phyloP scores from a whole-genome alignment of 2,329 filamentous ascomycete species.

The Penicillium sumatraense region DNA sequence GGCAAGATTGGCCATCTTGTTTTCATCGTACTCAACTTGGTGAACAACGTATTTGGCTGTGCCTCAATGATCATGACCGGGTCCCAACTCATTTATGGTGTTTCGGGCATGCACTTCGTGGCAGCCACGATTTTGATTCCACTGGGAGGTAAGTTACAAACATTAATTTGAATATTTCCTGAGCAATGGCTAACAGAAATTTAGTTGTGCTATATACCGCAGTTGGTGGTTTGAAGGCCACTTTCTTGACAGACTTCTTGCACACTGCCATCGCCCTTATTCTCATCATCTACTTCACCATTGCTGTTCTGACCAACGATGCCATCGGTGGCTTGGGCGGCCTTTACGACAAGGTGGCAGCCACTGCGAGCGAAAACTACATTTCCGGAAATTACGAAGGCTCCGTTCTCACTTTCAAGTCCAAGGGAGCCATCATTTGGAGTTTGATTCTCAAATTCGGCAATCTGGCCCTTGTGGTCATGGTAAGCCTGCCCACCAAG shows the following conservation, averaged over 20 bases:
- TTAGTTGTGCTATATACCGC: constrained; percentile 54
- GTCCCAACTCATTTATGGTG: constrained; percentile 51
- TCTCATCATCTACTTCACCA: constrained; percentile 54
- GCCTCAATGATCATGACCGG: constrained; percentile 53
- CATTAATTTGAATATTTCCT: background rate
- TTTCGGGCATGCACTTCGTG: constrained; percentile 55
- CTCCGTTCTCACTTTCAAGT: constrained; percentile 56
- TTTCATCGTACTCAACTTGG: constrained; percentile 48
- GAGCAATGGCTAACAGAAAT: background rate
- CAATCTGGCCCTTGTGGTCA: constrained; percentile 55
- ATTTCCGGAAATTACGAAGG: constrained; percentile 54
- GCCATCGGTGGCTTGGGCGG: constrained; percentile 49
- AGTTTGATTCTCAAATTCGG: constrained; percentile 55
- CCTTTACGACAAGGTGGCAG: constrained; percentile 53
- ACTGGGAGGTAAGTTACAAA: constrained; percentile 43
- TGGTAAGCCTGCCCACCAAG: constrained; percentile 37
- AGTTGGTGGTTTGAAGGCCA: constrained; percentile 55
- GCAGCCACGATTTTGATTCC: constrained; percentile 53
- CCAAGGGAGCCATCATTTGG: constrained; percentile 49
- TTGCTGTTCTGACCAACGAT: constrained; percentile 50
- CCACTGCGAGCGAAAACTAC: constrained; percentile 46
- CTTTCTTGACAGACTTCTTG: constrained; percentile 55
- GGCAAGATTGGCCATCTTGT: constrained; percentile 47
- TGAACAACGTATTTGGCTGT: constrained; percentile 52
- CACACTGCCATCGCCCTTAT: constrained; percentile 55